Evolutionary conservation across 306 rosid species (phyloP).

Genomic region (Gynostemma pentaphyllum): DNA sequence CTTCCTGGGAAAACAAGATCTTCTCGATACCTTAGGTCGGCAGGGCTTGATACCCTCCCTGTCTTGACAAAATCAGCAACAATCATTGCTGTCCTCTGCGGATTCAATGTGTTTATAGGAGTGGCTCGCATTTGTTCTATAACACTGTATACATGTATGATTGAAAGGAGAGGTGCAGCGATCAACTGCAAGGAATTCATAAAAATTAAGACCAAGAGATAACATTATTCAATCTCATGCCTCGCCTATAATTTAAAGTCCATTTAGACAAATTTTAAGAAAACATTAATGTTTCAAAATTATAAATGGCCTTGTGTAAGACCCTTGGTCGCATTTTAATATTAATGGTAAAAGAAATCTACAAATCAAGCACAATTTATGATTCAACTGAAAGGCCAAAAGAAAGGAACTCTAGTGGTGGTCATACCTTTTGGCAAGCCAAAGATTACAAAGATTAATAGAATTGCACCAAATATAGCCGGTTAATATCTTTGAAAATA

Average conservation of each 20-base stretch:
- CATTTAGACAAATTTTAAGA: not conserved
- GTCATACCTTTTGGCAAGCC: not conserved
- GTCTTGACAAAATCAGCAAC: constrained; percentile 74
- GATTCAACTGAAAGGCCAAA: not conserved
- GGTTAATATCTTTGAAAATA: too few relatives aligned
- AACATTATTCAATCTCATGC: not conserved
- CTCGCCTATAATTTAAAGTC: too few relatives aligned
- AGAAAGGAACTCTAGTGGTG: not conserved
- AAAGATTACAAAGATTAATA: too few relatives aligned
- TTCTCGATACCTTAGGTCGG: constrained; percentile 78
- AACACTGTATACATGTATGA: constrained; percentile 61
- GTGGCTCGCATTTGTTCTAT: constrained; percentile 85
- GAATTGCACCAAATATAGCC: too few relatives aligned
- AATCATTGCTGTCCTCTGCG: constrained; percentile 82
- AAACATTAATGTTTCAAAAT: not conserved
- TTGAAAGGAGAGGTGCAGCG: constrained; percentile 60
- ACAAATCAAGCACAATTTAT: not conserved
- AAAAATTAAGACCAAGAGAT: constrained; percentile 19
- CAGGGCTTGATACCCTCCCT: constrained; percentile 68
- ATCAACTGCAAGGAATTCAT: constrained; percentile 41
- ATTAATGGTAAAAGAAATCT: not conserved
- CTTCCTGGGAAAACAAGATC: constrained; percentile 56
- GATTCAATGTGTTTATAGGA: constrained; percentile 82
- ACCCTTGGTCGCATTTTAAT: too few relatives aligned
- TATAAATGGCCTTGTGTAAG: too few relatives aligned